Conservation (phyloP, 2,329 filamentous ascomycete species). For the Epichloe typhina region DNA sequence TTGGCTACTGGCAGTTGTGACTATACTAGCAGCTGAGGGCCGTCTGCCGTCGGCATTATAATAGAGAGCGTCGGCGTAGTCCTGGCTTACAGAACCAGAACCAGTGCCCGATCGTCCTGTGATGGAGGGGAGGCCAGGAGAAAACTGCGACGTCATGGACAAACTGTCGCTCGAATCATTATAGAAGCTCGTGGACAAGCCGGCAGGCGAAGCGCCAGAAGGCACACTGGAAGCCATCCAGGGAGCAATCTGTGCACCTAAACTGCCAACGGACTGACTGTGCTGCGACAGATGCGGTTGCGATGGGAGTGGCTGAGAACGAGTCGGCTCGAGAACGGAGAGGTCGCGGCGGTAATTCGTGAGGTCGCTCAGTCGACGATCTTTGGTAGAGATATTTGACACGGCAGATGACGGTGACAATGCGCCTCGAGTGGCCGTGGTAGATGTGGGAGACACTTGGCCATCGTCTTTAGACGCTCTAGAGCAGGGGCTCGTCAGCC, state of each 20-base stretch:
- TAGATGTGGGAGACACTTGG: conserved; percentile 38
- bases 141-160: conserved; percentile 49
- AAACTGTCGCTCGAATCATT: conserved; percentile 64
- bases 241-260: conserved; percentile 40
- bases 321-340: conserved; percentile 50
- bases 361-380: conserved; percentile 47
- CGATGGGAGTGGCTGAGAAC: conserved; percentile 31
- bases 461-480: conserved; percentile 23
- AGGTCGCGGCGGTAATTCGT: conserved; percentile 61
- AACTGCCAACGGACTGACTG: conserved; percentile 34
- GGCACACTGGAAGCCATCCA: conserved; percentile 39
- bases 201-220: conserved; percentile 21
- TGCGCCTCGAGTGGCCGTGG: conserved; percentile 28
- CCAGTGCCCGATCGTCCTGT: conserved; percentile 15
- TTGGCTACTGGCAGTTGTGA: conserved; percentile 68
- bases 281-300: conserved; percentile 41
- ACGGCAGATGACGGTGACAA: conserved; percentile 33
- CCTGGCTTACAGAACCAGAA: conserved; percentile 24
- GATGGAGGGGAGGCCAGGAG: conserved; percentile 52
- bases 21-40: conserved; percentile 74
- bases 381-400: conserved; percentile 30
- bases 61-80: conserved; percentile 47
- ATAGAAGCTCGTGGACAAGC: conserved; percentile 48
- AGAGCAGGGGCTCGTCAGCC: conserved; percentile 2
- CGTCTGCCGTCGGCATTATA: conserved; percentile 57